These are phyloP conservation scores for Styphnolobium japonicum DNA, from an alignment of 306 rosid species.

Conservation along the genomic window DNA sequence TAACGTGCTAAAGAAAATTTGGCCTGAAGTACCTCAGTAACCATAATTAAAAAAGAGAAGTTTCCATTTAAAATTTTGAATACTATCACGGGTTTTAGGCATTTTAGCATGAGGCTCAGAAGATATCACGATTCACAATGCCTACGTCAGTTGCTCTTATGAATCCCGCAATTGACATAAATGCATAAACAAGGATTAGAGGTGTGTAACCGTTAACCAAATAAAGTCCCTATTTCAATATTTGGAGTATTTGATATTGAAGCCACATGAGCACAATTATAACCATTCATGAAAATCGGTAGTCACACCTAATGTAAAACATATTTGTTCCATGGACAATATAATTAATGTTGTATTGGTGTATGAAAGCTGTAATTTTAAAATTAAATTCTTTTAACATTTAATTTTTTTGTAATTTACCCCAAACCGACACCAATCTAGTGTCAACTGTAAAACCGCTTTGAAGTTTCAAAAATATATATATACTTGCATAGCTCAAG, in stretches of 20 bases:
- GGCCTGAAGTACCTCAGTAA: background rate
- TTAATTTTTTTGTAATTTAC: background rate
- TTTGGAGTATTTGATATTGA: background rate
- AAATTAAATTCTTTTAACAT: background rate
- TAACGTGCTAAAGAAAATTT: background rate
- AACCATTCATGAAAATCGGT: background rate
- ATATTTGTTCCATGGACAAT: background rate
- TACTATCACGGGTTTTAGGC: slow-evolving; percentile 20
- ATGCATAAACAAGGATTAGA: slow-evolving; percentile 14
- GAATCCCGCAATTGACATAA: slow-evolving; percentile 28
- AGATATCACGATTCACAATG: background rate
- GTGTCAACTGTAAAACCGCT: background rate
- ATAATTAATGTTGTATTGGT: background rate
- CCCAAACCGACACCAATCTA: background rate
- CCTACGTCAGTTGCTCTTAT: background rate
- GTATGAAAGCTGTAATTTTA: background rate
- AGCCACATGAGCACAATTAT: slow-evolving; percentile 10
- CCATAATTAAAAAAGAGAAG: background rate
- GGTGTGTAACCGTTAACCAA: slow-evolving; percentile 26
- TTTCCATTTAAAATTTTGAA: background rate
- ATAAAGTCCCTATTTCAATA: background rate
- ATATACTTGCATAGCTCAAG: too few relatives aligned
- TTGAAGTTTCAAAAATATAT: background rate
- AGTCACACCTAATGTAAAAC: background rate
- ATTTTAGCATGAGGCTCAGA: background rate